Percentiles rank a stretch among this genome's conserved stretches.
phyloP scores from a whole-genome alignment of 192 early-diverging fungal species.

The Entomortierella lignicola region DNA sequence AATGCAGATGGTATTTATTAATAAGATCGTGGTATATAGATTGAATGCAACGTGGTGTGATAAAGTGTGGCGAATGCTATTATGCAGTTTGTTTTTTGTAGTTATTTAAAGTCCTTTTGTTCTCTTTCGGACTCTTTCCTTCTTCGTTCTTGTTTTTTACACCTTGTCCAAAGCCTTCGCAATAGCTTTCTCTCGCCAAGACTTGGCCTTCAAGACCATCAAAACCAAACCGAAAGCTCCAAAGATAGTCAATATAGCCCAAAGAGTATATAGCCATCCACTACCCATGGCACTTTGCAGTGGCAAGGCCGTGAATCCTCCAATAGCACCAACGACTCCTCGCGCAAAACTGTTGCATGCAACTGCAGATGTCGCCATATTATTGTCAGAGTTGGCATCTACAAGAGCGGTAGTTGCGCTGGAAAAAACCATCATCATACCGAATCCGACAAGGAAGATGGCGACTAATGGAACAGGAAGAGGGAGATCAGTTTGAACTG shows the following conservation, averaged over 20 bases:
- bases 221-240: constrained; percentile 16
- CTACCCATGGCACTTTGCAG: constrained; percentile 23
- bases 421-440: constrained; percentile 47
- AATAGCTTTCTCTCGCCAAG: no score
- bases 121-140: no score
- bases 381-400: constrained; percentile 47
- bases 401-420: constrained; percentile 41
- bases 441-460: constrained; percentile 39
- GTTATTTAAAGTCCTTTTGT: no score
- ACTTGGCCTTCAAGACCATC: no score
- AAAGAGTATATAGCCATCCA: constrained; percentile 48
- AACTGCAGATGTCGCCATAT: constrained; percentile 38
- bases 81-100: no score
- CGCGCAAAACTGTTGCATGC: constrained; percentile 51
- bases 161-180: no score
- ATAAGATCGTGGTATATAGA: no score
- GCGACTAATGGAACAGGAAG: constrained; percentile 12
- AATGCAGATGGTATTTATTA: no score
- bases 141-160: no score
- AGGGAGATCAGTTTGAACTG: constrained; percentile 14
- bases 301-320: constrained; percentile 30
- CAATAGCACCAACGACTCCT: constrained; percentile 30
- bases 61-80: no score
- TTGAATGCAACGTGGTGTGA: no score
- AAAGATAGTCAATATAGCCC: constrained; percentile 29